Conservation (phyloP, 1,284 basidiomycete species). For the Sporisorium iseilematis-ciliati region DNA sequence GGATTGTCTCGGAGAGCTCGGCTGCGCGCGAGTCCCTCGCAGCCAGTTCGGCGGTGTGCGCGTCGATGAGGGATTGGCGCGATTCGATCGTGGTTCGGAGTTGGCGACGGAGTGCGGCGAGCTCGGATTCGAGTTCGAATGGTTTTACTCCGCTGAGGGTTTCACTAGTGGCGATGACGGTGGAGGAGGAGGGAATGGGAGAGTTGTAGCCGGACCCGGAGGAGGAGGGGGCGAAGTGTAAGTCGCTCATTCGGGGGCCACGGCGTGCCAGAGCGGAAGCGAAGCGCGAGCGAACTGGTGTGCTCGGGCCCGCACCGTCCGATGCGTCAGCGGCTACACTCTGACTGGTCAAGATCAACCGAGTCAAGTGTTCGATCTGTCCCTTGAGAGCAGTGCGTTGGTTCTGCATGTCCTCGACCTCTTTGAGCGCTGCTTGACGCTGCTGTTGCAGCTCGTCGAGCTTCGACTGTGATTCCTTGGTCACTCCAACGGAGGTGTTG, state of each 20-base stretch:
- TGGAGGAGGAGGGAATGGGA: conserved; percentile 10
- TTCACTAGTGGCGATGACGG: not conserved
- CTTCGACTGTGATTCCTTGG: conserved; percentile 29
- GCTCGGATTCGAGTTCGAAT: conserved; percentile 59
- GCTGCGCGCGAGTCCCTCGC: conserved; percentile 32
- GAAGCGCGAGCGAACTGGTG: conserved; percentile 20
- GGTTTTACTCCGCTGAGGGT: conserved; percentile 41
- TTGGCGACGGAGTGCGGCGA: conserved; percentile 50
- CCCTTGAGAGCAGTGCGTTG: conserved; percentile 53
- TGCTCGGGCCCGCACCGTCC: conserved; percentile 24
- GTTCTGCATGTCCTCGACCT: conserved; percentile 59
- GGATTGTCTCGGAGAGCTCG: conserved; percentile 45
- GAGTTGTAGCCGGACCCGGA: conserved; percentile 16
- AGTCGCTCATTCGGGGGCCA: conserved; percentile 61
- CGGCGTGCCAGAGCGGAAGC: conserved; percentile 48
- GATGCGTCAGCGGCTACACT: conserved; percentile 42
- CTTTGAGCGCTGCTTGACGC: conserved; percentile 44
- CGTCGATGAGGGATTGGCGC: conserved; percentile 21
- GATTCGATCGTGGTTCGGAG: conserved; percentile 44
- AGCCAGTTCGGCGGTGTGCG: conserved; percentile 32
- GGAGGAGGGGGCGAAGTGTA: conserved; percentile 5
- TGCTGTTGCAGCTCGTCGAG: conserved; percentile 51
- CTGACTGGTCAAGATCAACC: conserved; percentile 63
- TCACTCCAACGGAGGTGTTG: conserved; percentile 12
- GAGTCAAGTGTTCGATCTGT: conserved; percentile 66